Conservation (phyloP, 2,329 filamentous ascomycete genomes). For the Pseudogymnoascus sp. region DNA sequence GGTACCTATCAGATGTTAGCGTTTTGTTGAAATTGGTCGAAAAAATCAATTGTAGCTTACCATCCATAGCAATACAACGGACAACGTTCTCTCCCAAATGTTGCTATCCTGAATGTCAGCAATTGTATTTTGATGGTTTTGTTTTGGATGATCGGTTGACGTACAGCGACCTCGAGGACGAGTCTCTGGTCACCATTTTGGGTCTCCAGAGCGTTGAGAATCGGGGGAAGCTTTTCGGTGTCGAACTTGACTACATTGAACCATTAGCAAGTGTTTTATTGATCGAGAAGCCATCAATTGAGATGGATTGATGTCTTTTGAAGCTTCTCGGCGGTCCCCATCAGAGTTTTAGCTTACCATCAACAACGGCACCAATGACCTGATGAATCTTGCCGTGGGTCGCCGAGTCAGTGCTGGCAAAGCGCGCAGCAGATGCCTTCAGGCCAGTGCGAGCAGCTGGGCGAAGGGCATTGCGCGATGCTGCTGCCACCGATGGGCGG, state of each 20-base stretch:
- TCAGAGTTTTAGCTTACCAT: slow-evolving; percentile 61
- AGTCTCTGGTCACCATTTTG: slow-evolving; percentile 90
- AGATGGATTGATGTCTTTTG: slow-evolving; percentile 5
- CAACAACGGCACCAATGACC: slow-evolving; percentile 98
- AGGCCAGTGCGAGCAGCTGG: slow-evolving; percentile 49
- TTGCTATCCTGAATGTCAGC: slow-evolving; percentile 61
- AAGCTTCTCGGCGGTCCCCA: not conserved
- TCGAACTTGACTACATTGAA: slow-evolving; percentile 83
- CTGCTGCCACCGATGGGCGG: slow-evolving; percentile 53
- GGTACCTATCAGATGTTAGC: slow-evolving; percentile 58
- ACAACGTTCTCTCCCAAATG: slow-evolving; percentile 99
- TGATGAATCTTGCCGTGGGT: slow-evolving; percentile 63
- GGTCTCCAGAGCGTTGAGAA: slow-evolving; percentile 94
- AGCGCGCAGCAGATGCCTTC: slow-evolving; percentile 41
- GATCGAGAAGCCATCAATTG: not conserved
- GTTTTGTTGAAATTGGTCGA: slow-evolving; percentile 7
- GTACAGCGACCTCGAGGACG: slow-evolving; percentile 91
- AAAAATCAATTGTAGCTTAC: slow-evolving; percentile 45
- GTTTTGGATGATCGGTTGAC: slow-evolving; percentile 27
- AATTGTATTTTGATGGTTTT: slow-evolving; percentile 11
- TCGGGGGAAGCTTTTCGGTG: slow-evolving; percentile 82
- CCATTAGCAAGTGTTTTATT: slow-evolving; percentile 26
- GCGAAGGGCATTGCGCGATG: slow-evolving; percentile 50
- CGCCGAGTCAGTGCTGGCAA: slow-evolving; percentile 51
- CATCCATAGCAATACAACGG: slow-evolving; percentile 99